Evolutionary conservation across 2,329 filamentous ascomycete genomes (phyloP).

Genomic region (Lecanicillium sp.): DNA sequence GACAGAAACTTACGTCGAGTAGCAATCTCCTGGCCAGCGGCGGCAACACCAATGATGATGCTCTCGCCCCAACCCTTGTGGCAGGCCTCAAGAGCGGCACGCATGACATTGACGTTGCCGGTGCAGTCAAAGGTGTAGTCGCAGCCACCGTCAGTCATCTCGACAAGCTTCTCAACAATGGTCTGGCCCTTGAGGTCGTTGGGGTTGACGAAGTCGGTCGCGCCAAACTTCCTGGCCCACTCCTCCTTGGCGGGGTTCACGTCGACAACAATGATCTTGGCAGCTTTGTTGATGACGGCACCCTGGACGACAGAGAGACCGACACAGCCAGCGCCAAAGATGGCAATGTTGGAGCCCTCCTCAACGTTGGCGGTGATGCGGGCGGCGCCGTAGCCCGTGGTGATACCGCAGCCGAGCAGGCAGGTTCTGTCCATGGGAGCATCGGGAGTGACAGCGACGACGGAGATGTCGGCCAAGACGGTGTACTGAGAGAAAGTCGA

Average conservation of each 20-base stretch:
- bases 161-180: conserved; percentile 86
- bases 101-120: conserved; percentile 93
- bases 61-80: conserved; percentile 99
- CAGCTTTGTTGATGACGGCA: conserved; percentile 74
- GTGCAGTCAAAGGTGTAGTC: conserved; percentile 99
- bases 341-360: conserved; percentile 78
- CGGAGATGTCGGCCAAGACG: conserved; percentile 96
- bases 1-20: conserved; percentile 68
- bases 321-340: conserved; percentile 95
- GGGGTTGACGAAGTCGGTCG: conserved; percentile 95
- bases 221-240: conserved; percentile 91
- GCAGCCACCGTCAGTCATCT: conserved; percentile 96
- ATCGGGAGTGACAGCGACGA: conserved; percentile 83
- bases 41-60: conserved; percentile 95
- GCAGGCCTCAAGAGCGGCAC: conserved; percentile 90
- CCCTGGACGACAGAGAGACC: conserved; percentile 94
- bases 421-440: conserved; percentile 95
- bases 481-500: conserved; percentile 99
- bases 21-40: conserved; percentile 89
- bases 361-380: conserved; percentile 89
- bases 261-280: conserved; percentile 65
- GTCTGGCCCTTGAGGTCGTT: conserved; percentile 68
- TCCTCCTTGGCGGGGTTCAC: conserved; percentile 86
- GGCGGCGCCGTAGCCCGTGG: conserved; percentile 93
- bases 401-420: conserved; percentile 95